Evolutionary conservation across 257 asterid species (phyloP).

Genomic region (Solanum sejunctum): DNA sequence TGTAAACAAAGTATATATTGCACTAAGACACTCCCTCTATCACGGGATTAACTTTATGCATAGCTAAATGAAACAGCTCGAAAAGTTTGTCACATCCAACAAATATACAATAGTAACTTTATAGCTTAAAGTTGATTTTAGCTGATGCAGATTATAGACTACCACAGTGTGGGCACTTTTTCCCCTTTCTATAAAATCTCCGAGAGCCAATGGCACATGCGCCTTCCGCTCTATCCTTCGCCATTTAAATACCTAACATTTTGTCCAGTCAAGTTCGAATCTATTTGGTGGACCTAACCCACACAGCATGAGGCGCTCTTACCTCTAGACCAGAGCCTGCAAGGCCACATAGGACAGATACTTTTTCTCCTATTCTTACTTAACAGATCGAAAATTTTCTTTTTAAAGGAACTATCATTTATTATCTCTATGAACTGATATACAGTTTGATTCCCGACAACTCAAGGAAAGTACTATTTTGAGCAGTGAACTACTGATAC

Average conservation of each 20-base stretch:
- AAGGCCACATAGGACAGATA: not conserved
- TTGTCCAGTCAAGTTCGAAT: not conserved
- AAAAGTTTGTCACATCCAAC: not conserved
- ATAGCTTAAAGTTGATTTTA: not conserved
- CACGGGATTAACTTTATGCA: not conserved
- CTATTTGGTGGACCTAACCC: not conserved
- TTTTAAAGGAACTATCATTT: not conserved
- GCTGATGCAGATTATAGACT: not conserved
- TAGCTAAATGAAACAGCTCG: not conserved
- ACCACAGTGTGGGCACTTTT: not conserved
- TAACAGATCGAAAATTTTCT: not conserved
- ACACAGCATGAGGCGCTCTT: not conserved
- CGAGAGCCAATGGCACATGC: not conserved
- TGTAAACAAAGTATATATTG: not conserved
- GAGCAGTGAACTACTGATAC: not conserved
- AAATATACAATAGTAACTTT: not conserved
- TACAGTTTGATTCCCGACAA: not conserved
- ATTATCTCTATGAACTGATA: not conserved
- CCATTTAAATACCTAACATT: not conserved
- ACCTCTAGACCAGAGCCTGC: not conserved
- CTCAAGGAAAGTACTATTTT: not conserved
- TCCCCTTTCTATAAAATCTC: not conserved
- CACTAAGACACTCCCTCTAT: not conserved
- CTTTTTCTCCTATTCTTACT: not conserved
- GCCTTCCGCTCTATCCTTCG: not conserved